These are phyloP conservation scores for Annulohypoxylon bovei DNA, from an alignment of 495 filamentous ascomycete species.

Conservation along the genomic window DNA sequence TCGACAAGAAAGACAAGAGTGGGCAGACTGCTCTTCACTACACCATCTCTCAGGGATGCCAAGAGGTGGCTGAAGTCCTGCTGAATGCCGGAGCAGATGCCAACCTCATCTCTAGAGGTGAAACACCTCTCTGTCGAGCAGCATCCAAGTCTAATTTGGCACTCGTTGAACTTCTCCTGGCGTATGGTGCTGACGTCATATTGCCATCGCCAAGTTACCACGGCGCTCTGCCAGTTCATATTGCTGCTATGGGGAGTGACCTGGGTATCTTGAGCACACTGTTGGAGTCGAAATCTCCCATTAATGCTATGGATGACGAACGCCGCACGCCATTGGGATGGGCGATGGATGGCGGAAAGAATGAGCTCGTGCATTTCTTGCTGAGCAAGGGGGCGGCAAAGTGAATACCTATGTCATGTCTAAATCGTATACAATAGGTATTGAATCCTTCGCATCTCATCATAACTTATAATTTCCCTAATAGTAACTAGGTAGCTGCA, in stretches of 20 bases:
- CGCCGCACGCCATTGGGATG: constrained; percentile 43
- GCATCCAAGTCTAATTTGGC: constrained; percentile 31
- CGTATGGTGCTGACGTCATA: constrained; percentile 9
- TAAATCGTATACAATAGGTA: no score
- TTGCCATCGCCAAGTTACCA: constrained; percentile 27
- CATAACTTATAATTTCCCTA: no score
- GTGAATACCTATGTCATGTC: constrained; percentile 2
- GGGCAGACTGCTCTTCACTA: constrained; percentile 40
- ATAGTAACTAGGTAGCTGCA: no score
- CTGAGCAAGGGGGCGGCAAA: constrained; percentile 31
- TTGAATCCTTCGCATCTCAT: no score
- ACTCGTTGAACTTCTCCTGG: constrained; percentile 26
- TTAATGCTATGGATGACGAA: constrained; percentile 45
- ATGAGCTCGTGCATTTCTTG: constrained; percentile 32
- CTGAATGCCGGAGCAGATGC: constrained; percentile 40
- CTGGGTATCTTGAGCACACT: constrained; percentile 43
- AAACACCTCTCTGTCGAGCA: constrained; percentile 34
- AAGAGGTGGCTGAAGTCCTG: constrained; percentile 37
- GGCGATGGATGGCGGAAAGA: constrained; percentile 34
- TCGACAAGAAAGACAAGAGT: constrained; percentile 36
- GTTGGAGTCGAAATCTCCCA: constrained; percentile 46
- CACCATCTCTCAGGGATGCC: constrained; percentile 40
- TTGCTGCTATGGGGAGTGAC: constrained; percentile 35
- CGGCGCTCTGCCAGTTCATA: constrained; percentile 27
- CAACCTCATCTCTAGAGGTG: constrained; percentile 34